phyloP scores from a whole-genome alignment of 2,329 filamentous ascomycete species.

The Coniochaeta sp. region DNA sequence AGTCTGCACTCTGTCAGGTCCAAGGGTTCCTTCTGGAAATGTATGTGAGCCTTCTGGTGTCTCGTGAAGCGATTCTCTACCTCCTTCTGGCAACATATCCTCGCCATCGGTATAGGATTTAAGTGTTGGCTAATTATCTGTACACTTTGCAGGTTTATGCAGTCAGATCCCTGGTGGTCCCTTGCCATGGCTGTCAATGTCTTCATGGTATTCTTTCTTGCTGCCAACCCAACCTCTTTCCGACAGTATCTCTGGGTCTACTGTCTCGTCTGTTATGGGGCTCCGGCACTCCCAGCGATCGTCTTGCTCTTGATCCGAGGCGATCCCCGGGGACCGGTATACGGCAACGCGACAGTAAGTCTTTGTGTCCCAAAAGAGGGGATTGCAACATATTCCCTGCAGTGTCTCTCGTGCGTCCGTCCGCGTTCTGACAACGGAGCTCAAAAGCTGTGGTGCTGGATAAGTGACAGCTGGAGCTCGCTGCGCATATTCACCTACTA shows the following conservation, averaged over 20 bases:
- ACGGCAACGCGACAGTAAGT: constrained; percentile 50
- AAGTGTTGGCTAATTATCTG: background rate
- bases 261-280: constrained; percentile 60
- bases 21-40: constrained; percentile 60
- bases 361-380: background rate
- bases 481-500: constrained; percentile 56
- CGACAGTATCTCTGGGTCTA: constrained; percentile 67
- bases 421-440: constrained; percentile 6
- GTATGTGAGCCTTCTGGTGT: constrained; percentile 33
- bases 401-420: background rate
- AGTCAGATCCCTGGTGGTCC: constrained; percentile 69
- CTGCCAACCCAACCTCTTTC: constrained; percentile 59
- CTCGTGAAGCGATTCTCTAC: background rate
- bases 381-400: background rate
- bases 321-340: constrained; percentile 29
- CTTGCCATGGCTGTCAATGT: constrained; percentile 80
- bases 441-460: constrained; percentile 56
- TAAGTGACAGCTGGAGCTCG: constrained; percentile 43
- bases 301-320: constrained; percentile 51
- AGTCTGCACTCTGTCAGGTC: constrained; percentile 51
- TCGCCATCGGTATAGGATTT: too few relatives aligned
- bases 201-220: constrained; percentile 59
- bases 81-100: too few relatives aligned
- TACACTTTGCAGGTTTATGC: constrained; percentile 58
- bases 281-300: constrained; percentile 61